Evolutionary conservation across 345 rosid species (phyloP), one percentile per base, ranked within the genome.

Genomic region (Salix exigua): DNA sequence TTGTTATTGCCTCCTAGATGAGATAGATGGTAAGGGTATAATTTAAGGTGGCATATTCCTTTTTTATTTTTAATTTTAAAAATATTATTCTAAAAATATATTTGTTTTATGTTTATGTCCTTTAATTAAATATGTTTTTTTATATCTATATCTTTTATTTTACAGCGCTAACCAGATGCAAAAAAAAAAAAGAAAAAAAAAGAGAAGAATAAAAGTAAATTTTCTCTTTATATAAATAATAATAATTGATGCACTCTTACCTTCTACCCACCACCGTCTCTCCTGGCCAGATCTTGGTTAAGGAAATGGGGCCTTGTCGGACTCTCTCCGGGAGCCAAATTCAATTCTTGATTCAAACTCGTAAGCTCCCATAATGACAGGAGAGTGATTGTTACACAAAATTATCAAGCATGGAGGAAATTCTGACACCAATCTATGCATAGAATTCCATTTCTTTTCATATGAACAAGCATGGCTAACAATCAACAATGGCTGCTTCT

Each of bases 401-500:
- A 7, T 2, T 7, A 7, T 2, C 17, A 35, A 12, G 38, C 0
- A 16, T 16, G 2, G 40, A 18, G 23, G 14, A 5, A 19, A 19
- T 37, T 19, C 12, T 67, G 5, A 14, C 25, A 16, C 46, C 65
- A 71, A 7, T 23, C 17, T 35, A 62, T 26, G 37, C 55, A 17
- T 14, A 62, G 68, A 73, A 63, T 28, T 18, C 26, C 55, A 28
- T 31, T 65, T 46, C 40, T 44, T 18, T 42, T 35, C 23, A 21
- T n/a, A 25, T 63, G 68, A 73, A 19, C 61, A 73, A 44, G 5
- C 68, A 63, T 63, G 77, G 63, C 60, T 21, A 44, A 21, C 58
- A 46, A 30, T 74, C 58, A 73, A 73, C 68, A 25, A 73, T 62
- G 58, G 40, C 40, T 28, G 23, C 69, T 40, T 18, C 69, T 40